These are phyloP conservation scores for Clonostachys byssicola DNA, from an alignment of 2,329 filamentous ascomycete species.

Conservation along the genomic window DNA sequence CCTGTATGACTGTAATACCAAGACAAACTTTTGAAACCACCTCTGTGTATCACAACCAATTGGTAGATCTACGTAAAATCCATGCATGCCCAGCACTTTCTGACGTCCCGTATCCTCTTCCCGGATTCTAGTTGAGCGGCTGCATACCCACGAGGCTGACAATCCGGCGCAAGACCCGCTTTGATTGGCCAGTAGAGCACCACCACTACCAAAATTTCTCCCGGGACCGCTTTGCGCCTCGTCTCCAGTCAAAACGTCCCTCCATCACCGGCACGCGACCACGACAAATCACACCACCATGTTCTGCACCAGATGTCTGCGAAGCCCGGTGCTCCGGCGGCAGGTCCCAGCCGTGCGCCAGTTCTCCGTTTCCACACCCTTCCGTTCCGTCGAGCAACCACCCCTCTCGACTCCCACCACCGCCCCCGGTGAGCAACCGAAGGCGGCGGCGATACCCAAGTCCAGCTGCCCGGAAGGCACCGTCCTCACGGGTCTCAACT, in stretches of 20 bases:
- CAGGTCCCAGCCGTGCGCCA: conserved; percentile 22
- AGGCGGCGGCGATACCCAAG: conserved; percentile 18
- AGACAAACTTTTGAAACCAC: too few relatives aligned
- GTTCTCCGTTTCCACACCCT: conserved; percentile 32
- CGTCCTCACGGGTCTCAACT: conserved; percentile 70
- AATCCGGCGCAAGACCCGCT: too few relatives aligned
- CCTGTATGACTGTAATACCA: too few relatives aligned
- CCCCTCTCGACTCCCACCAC: conserved; percentile 27
- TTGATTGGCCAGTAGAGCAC: too few relatives aligned
- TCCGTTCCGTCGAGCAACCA: conserved; percentile 26
- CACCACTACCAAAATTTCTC: too few relatives aligned
- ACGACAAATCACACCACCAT: conserved; percentile 22
- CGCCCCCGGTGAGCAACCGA: conserved; percentile 20
- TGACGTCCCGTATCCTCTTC: too few relatives aligned
- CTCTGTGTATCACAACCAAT: too few relatives aligned
- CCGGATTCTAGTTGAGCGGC: too few relatives aligned
- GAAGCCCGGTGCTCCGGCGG: conserved; percentile 26
- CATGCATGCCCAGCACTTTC: too few relatives aligned
- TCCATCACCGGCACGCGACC: conserved; percentile 2
- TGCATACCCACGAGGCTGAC: too few relatives aligned
- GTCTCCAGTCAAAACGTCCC: not conserved
- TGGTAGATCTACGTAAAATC: too few relatives aligned
- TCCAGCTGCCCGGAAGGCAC: conserved; percentile 65
- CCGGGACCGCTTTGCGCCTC: too few relatives aligned
- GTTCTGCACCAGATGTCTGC: conserved; percentile 45